These are phyloP conservation scores for Coprinopsis strossmayeri DNA, from an alignment of 768 basidiomycete genomes.

Conservation along the genomic window DNA sequence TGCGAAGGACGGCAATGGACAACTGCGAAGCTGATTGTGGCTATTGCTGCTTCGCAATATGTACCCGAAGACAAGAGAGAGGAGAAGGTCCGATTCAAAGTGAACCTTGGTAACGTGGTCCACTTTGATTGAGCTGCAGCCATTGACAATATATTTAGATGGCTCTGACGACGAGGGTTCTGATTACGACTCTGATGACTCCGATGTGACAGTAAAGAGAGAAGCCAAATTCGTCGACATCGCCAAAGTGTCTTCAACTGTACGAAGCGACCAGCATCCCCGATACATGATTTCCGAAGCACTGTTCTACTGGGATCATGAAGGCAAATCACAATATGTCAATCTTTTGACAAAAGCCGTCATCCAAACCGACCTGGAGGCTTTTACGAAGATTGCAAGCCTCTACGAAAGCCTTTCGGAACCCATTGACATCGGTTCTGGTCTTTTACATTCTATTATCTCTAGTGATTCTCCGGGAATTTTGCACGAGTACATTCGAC, in stretches of 20 bases:
- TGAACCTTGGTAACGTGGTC: no score
- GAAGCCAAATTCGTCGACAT: constrained; percentile 49
- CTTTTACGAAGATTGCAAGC: constrained; percentile 40
- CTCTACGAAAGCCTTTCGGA: constrained; percentile 33
- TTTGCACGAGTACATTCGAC: constrained; percentile 51
- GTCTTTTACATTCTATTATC: constrained; percentile 25
- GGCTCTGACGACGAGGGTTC: constrained; percentile 36
- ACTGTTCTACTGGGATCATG: not conserved
- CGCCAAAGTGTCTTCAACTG: constrained; percentile 37
- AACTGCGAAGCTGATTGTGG: constrained; percentile 52
- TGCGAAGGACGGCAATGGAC: constrained; percentile 45
- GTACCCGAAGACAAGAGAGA: constrained; percentile 26
- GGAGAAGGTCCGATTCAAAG: constrained; percentile 26
- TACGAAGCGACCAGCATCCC: constrained; percentile 36
- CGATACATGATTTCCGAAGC: constrained; percentile 25
- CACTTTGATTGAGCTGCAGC: no score
- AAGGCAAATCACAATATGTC: constrained; percentile 3
- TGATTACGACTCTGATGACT: constrained; percentile 34
- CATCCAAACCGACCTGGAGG: constrained; percentile 39
- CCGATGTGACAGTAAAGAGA: constrained; percentile 23
- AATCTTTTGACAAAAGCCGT: constrained; percentile 31
- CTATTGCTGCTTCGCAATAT: constrained; percentile 51
- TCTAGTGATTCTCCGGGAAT: constrained; percentile 37
- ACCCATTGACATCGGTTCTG: constrained; percentile 18
- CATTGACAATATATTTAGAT: no score